Evolutionary conservation across 2,329 filamentous ascomycete species (phyloP), one percentile per base, ranked within the genome.

Genomic region (Scytalidium sp.): DNA sequence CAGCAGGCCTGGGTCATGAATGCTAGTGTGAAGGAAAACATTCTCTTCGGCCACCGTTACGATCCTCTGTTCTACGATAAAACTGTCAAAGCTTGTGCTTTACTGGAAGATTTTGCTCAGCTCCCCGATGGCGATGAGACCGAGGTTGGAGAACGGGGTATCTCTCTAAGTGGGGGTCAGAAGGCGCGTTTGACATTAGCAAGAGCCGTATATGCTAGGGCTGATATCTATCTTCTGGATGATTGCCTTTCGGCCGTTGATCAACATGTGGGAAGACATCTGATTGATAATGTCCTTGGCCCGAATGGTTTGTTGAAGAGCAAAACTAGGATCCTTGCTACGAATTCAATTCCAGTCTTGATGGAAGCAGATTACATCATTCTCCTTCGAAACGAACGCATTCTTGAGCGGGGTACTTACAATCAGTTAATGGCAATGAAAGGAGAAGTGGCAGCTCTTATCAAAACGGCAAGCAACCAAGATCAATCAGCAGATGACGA

Each of bases 1-100:
- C 95, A 99, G 67, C 85, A 89, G 62, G 77, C 91, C 19, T 99
- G 95, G 94, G 88, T 99, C 46, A 93, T 97, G 85, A 99, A 99
- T 65, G 94, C 94, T 8, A 96, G 89, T 23, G 92, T 99, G 50
- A 90, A 91, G 61, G 94, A 99, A 65, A 99, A 99, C 65, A 96
- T 99, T 59, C 78, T 97, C 3, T 99, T 99, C 64, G 94, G 94
- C 2, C 91, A 99, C 70, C 85, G 90, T 43, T 97, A 88, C 76
- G 93, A 99, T 68, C 85, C 92, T 4, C 80, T 86, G 23, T 99
- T 99, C 69, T 99, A 99, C 70, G 90, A 97, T 49, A 85, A 88
- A 63, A 97, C 93, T 1, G 78, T 99, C 45, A 85, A 90, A 65
- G 93, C 94, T 39, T 99, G 95, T 67, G 94, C 94, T 42, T 76